Conservation (phyloP, 345 rosid genomes). For the Acer campestre region DNA sequence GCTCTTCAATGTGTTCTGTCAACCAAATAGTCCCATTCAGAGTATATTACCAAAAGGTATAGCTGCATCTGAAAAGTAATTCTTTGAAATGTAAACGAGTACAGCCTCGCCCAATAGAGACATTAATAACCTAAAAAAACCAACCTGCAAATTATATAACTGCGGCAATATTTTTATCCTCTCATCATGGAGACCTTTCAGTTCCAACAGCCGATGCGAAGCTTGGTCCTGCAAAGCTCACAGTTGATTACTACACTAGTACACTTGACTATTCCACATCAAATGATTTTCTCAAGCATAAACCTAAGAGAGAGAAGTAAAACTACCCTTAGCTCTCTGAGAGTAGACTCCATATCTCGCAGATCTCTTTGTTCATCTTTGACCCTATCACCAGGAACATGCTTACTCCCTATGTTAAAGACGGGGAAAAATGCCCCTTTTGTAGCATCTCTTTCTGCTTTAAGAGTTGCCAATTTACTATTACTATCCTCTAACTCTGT, state of each 20-base stretch:
- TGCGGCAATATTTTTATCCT: constrained; percentile 65
- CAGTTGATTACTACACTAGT: constrained; percentile 15
- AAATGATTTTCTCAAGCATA: constrained; percentile 19
- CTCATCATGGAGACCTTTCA: constrained; percentile 74
- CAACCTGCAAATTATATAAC: constrained; percentile 69
- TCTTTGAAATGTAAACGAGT: constrained; percentile 14
- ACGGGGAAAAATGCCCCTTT: constrained; percentile 78
- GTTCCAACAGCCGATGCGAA: constrained; percentile 62
- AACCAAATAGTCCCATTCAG: constrained; percentile 29
- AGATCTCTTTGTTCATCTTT: constrained; percentile 74
- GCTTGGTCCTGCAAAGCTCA: constrained; percentile 67
- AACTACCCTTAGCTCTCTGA: constrained; percentile 69
- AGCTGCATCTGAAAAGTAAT: constrained; percentile 26
- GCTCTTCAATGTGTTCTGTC: constrained; percentile 74
- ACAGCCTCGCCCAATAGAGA: neutral
- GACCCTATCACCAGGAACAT: constrained; percentile 54
- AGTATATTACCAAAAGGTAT: constrained; percentile 19
- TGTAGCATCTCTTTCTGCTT: constrained; percentile 82
- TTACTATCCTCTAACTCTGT: constrained; percentile 70
- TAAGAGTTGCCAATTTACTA: constrained; percentile 64
- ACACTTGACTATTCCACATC: constrained; percentile 13
- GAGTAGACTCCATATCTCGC: constrained; percentile 72
- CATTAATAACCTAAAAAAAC: constrained; percentile 15
- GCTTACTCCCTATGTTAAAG: constrained; percentile 65
- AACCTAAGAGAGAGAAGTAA: constrained; percentile 20